Evolutionary conservation across 2,329 filamentous ascomycete genomes (phyloP).

Genomic region (Esteya vermicola): DNA sequence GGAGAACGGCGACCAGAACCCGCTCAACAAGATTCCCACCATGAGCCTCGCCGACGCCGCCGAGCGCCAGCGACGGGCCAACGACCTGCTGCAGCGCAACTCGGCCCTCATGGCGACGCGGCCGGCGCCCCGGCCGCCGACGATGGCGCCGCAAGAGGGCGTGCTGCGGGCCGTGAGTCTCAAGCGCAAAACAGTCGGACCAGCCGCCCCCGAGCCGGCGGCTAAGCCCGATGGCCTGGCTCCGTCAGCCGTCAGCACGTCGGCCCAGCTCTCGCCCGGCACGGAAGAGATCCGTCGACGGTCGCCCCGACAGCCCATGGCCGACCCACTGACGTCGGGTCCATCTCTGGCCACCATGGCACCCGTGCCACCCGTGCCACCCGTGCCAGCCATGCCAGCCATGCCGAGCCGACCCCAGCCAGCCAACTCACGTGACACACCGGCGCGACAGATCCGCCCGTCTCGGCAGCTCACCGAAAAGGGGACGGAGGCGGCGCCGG

Average conservation of each 20-base stretch:
- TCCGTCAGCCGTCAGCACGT: constrained; percentile 25
- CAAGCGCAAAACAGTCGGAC: constrained; percentile 19
- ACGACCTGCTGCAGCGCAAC: constrained; percentile 16
- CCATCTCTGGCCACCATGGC: no score
- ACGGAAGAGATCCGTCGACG: constrained; percentile 34
- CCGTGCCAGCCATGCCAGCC: no score
- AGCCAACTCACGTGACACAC: no score
- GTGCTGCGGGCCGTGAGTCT: constrained; percentile 20
- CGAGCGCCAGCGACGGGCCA: constrained; percentile 28
- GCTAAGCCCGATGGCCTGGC: constrained; percentile 13
- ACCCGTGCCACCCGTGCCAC: no score
- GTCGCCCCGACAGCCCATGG: constrained; percentile 33
- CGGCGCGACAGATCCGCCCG: no score
- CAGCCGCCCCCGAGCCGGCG: constrained; percentile 9
- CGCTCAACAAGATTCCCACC: constrained; percentile 30
- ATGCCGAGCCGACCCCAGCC: no score
- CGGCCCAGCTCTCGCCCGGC: constrained; percentile 35
- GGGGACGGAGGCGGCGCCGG: constrained; percentile 6
- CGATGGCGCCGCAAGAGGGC: no score
- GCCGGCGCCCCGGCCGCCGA: constrained; percentile 14
- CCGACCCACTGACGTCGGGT: no score
- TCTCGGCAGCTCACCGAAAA: constrained; percentile 18
- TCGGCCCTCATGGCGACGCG: no score
- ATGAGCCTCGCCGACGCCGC: constrained; percentile 35
- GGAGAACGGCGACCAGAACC: constrained; percentile 21